Conservation (phyloP, 441 rosid genomes). For the Euphorbia corollata region DNA sequence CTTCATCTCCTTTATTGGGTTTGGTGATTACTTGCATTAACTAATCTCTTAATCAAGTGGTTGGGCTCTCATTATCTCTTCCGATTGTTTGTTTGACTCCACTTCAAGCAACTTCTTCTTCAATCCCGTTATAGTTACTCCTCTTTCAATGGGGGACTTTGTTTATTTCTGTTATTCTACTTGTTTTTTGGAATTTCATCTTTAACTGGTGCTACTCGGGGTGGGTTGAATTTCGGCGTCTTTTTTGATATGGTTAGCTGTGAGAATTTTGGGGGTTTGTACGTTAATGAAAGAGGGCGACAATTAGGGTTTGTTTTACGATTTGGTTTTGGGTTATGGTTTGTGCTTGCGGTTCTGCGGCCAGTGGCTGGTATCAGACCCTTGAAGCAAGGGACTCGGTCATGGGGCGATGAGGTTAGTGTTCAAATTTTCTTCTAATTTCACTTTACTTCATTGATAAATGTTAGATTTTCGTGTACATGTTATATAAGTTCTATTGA, state of each 20-base stretch:
- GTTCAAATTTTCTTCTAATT: constrained; percentile 10
- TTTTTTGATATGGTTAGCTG: constrained; percentile 36
- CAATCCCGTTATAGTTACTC: not conserved
- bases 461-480: not conserved
- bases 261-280: constrained; percentile 29
- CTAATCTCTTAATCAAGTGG: constrained; percentile 28
- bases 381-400: constrained; percentile 62
- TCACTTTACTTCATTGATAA: constrained; percentile 10
- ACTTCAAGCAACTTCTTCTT: constrained; percentile 56
- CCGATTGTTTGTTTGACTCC: constrained; percentile 42
- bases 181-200: constrained; percentile 24
- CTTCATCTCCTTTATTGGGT: not conserved
- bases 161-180: constrained; percentile 21
- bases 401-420: constrained; percentile 93
- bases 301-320: constrained; percentile 38
- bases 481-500: constrained; percentile 13
- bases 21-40: constrained; percentile 19
- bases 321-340: constrained; percentile 45
- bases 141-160: constrained; percentile 24
- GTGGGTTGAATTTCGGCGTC: constrained; percentile 16
- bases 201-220: constrained; percentile 7
- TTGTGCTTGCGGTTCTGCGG: constrained; percentile 35
- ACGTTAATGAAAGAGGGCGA: constrained; percentile 19
- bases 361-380: constrained; percentile 68
- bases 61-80: constrained; percentile 73